Evolutionary conservation across 2,329 filamentous ascomycete genomes (phyloP), one percentile per base, ranked within the genome.

Genomic region (Zopfia rhizophila): DNA sequence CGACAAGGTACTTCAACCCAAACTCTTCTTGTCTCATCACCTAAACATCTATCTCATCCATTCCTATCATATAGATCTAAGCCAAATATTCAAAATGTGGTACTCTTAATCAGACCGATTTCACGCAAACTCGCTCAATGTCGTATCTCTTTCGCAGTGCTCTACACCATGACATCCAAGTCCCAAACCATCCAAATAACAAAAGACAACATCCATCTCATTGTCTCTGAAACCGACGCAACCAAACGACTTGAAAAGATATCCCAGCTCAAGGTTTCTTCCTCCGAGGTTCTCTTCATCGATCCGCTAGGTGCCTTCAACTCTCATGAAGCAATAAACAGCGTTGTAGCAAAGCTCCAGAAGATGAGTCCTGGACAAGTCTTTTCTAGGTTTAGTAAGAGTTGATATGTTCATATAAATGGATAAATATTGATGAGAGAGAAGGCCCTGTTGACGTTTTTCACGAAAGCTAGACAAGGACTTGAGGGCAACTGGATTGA

Each of bases 401-500:
- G n/a, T n/a, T 45, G 3, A 17, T 12, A 4, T 22, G 5, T 18
- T n/a, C 23, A 5, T 6, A 18, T 8, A 8, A 7, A 13, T 8
- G 31, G 18, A 17, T 5, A 16, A 18, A 11, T 17, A 18, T 17
- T 18, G 12, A 35, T 10, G 12, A 18, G 17, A 17, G 17, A 6
- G 13, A 22, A 45, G 44, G 44, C 16, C 36, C 48, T n/a, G 44
- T 54, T 8, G 44, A 37, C 8, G 23, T 16, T 16, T 19, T 51
- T 13, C 24, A 13, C 28, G 36, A 18, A 35, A 44, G 8, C 12
- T 38, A 5, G 23, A 41, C 17, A 28, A 36, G n/a, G 44, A 54
- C 35, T 18, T 47, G 1, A 48, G 51, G 51, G 39, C 48, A 7
- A n/a, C n/a, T n/a, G n/a, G n/a, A n/a, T n/a, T n/a, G n/a, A n/a